Conservation (phyloP, 495 filamentous ascomycete genomes). For the Paragyromitra xinjiangensis region DNA sequence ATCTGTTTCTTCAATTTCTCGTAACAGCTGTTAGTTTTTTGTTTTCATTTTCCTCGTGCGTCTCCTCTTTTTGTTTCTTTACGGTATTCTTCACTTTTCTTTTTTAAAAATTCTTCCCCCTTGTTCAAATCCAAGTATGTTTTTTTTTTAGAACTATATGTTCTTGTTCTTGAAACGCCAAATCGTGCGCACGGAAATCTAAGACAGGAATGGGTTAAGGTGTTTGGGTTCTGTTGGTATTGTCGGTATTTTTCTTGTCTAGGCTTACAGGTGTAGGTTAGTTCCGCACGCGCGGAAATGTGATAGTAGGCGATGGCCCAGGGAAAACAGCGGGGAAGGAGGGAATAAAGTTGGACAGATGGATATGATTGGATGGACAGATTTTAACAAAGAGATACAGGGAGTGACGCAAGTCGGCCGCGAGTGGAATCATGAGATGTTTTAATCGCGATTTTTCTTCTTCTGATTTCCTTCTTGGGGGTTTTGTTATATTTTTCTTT, state of each 20-base stretch:
- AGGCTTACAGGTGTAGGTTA: constrained; percentile 2
- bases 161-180: neutral
- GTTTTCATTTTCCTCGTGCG: neutral
- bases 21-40: neutral
- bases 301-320: constrained; percentile 1
- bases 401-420: constrained; percentile 20
- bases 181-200: constrained; percentile 12
- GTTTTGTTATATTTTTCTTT: constrained; percentile 7
- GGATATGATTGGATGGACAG: constrained; percentile 18
- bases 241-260: neutral
- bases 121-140: constrained; percentile 1
- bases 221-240: constrained; percentile 34
- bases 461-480: constrained; percentile 1
- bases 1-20: neutral
- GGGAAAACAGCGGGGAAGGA: neutral
- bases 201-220: constrained; percentile 35
- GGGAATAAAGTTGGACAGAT: neutral
- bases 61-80: neutral
- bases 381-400: constrained; percentile 22
- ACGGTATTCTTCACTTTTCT: neutral
- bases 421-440: neutral
- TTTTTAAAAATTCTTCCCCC: neutral
- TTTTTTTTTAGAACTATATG: neutral
- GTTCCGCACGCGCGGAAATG: neutral
- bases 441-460: constrained; percentile 6